Evolutionary conservation across 2,329 filamentous ascomycete genomes (phyloP).

Genomic region (Beauveria sp.): DNA sequence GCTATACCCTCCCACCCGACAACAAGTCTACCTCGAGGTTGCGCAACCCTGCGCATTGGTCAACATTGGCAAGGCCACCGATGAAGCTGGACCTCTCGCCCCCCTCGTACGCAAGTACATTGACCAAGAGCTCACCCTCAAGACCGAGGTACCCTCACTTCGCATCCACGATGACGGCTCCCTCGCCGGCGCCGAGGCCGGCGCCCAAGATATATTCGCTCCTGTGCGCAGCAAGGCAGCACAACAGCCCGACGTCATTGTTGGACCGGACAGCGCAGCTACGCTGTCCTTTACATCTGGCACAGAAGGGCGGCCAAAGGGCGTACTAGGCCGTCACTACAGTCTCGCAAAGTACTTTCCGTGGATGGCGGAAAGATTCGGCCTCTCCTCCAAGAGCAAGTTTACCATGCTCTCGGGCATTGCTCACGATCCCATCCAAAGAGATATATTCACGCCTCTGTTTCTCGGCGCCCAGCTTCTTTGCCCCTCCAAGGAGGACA

Average conservation of each 20-base stretch:
- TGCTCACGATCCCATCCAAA: slow-evolving; percentile 62
- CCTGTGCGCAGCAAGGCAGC: slow-evolving; percentile 25
- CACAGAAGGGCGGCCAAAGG: slow-evolving; percentile 72
- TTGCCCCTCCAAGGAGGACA: slow-evolving; percentile 73
- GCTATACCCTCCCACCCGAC: no score
- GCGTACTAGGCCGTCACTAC: slow-evolving; percentile 81
- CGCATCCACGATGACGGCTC: slow-evolving; percentile 62
- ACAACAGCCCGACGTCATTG: slow-evolving; percentile 61
- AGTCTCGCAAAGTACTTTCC: slow-evolving; percentile 78
- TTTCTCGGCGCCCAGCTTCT: slow-evolving; percentile 77
- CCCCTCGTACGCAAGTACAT: slow-evolving; percentile 54
- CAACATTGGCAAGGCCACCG: slow-evolving; percentile 62
- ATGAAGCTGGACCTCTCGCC: slow-evolving; percentile 45
- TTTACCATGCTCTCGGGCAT: slow-evolving; percentile 78
- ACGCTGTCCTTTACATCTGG: slow-evolving; percentile 71
- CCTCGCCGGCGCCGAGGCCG: slow-evolving; percentile 56
- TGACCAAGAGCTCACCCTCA: slow-evolving; percentile 61
- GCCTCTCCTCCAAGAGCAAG: slow-evolving; percentile 60
- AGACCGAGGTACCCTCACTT: slow-evolving; percentile 67
- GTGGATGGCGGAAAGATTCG: slow-evolving; percentile 86
- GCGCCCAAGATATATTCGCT: slow-evolving; percentile 32
- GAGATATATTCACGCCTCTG: slow-evolving; percentile 82
- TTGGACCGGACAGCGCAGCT: slow-evolving; percentile 78
- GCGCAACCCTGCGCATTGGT: slow-evolving; percentile 61
- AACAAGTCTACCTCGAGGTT: slow-evolving; percentile 63